Evolutionary conservation across 345 rosid species (phyloP), one percentile per base, ranked within the genome.

Genomic region (Bretschneidera sinensis): DNA sequence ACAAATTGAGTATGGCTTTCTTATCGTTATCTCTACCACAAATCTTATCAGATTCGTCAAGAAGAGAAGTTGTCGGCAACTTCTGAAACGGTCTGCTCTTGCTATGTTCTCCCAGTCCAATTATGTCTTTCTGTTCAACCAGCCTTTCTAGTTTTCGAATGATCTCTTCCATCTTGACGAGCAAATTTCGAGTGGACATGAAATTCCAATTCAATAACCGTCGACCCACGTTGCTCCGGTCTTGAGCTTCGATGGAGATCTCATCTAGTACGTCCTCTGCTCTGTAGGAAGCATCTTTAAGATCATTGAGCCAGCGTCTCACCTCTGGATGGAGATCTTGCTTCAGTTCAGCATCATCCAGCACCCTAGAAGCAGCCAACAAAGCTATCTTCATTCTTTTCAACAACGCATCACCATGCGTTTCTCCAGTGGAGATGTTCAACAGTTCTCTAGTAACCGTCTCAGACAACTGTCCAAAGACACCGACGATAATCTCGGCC

Each of bases 231-330:
- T 64, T 28, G 48, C 65, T 56, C 57, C 74, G 59, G 0, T 24
- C 70, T 59, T 70, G 62, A 61, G 67, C 71, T 58, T 71, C 75
- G 17, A 71, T 66, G 28, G 31, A 56, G 61, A 71, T 55, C 63
- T 71, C 75, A 31, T 71, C 75, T 39, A 71, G 63, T 55, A 66
- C 11, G 56, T 71, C 75, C 63, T 71, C 71, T 43, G 71, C 75
- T 62, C 60, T 71, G 63, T 60, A 71, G 56, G 66, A 43, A 54
- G 67, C 67, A 61, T 71, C 75, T 28, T 2, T 19, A 33, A 71
- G 58, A 50, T 65, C 75, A 22, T 53, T 61, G 45, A 71, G 75
- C 75, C 75, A 71, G 61, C 61, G 43, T 22, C 51, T 66, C 16
- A 71, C 63, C 45, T 64, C 75, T 34, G 71, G 19, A 24, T 55